Evolutionary conservation across 2,329 filamentous ascomycete species (phyloP).

Genomic region (Juglanconis sp.): DNA sequence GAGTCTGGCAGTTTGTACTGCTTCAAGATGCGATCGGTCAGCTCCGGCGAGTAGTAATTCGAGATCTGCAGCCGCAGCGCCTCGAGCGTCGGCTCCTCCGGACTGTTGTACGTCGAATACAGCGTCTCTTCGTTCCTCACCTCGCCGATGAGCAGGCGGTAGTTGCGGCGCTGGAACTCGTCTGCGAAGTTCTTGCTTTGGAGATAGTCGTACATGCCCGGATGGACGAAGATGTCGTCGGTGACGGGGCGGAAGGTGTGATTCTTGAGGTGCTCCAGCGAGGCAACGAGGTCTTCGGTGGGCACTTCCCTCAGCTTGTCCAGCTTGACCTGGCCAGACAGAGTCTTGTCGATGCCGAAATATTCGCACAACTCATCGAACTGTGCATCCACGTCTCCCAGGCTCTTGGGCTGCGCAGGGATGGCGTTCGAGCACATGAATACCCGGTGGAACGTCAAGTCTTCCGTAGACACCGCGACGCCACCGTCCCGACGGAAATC

Average conservation of each 20-base stretch:
- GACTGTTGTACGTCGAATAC: conserved; percentile 38
- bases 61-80: conserved; percentile 35
- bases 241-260: conserved; percentile 46
- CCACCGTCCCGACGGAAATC: conserved; percentile 27
- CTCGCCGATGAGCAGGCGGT: conserved; percentile 40
- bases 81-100: conserved; percentile 28
- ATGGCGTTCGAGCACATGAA: conserved; percentile 45
- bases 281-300: conserved; percentile 29
- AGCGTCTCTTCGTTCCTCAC: conserved; percentile 42
- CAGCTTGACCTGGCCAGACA: conserved; percentile 29
- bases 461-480: background rate
- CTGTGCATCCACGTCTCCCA: conserved; percentile 34
- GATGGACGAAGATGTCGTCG: conserved; percentile 37
- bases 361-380: conserved; percentile 40
- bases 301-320: conserved; percentile 29
- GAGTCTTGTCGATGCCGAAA: conserved; percentile 26
- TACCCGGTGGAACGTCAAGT: conserved; percentile 31
- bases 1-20: conserved; percentile 33
- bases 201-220: conserved; percentile 36
- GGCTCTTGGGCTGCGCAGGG: conserved; percentile 39
- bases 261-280: conserved; percentile 36
- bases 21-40: conserved; percentile 33
- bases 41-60: conserved; percentile 41
- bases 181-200: conserved; percentile 33
- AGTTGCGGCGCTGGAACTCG: conserved; percentile 32